Conservation (phyloP, 192 early-diverging fungal genomes). For the Dissophora globulifera region DNA sequence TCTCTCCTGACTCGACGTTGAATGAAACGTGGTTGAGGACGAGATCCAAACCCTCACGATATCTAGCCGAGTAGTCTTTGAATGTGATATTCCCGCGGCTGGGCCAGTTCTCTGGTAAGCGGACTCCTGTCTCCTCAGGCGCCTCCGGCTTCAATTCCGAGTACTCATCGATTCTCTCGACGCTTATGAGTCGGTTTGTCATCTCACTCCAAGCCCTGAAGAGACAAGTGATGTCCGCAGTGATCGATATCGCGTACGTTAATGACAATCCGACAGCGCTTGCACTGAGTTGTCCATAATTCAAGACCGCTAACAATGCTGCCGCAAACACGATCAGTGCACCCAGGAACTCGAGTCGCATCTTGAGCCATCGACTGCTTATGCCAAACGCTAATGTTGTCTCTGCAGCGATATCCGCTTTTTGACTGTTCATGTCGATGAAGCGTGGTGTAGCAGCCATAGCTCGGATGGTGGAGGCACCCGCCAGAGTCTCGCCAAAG, state of each 20-base stretch:
- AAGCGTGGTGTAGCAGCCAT: constrained; percentile 71
- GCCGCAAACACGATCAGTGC: constrained; percentile 68
- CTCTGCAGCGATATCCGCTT: constrained; percentile 69
- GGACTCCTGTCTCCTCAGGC: constrained; percentile 45
- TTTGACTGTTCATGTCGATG: constrained; percentile 55
- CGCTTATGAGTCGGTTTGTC: constrained; percentile 80
- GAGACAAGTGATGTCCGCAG: constrained; percentile 62
- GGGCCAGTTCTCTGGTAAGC: constrained; percentile 54
- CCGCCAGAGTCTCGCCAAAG: constrained; percentile 75
- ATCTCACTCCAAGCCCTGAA: constrained; percentile 76
- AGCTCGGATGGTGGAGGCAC: constrained; percentile 85
- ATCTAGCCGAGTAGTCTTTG: constrained; percentile 35
- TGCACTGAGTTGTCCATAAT: constrained; percentile 63
- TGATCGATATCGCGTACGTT: constrained; percentile 54
- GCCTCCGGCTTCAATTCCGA: constrained; percentile 78
- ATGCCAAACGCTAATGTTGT: constrained; percentile 21
- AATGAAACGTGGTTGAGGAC: constrained; percentile 59
- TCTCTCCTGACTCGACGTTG: constrained; percentile 18
- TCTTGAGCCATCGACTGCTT: constrained; percentile 79
- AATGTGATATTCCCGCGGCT: constrained; percentile 28
- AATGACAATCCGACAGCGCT: constrained; percentile 86
- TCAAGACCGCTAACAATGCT: constrained; percentile 67
- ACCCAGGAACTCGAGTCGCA: constrained; percentile 76
- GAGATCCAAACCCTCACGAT: constrained; percentile 51
- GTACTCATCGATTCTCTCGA: constrained; percentile 88